A percentile compares a stretch with the other conserved stretches of the same genome.
These are phyloP conservation scores for Ascosphaera aggregata DNA, from an alignment of 2,329 filamentous ascomycete species.

Conservation along the genomic window DNA sequence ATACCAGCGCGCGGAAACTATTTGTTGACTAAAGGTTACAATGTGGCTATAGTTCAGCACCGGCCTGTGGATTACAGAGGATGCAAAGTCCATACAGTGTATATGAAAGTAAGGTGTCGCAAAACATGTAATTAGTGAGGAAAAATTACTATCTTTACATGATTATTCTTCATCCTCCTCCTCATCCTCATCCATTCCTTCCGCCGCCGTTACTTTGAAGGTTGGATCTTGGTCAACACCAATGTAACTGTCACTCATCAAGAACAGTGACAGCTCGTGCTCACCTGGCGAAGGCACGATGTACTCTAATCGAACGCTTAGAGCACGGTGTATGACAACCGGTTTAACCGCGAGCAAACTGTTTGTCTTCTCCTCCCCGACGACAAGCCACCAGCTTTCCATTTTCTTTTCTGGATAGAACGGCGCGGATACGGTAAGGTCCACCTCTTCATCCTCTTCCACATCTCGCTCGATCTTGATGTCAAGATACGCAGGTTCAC, in stretches of 20 bases:
- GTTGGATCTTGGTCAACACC: conserved; percentile 90
- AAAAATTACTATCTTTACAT: neutral
- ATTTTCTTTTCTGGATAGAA: conserved; percentile 85
- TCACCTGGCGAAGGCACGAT: conserved; percentile 68
- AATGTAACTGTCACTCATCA: conserved; percentile 95
- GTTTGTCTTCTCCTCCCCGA: conserved; percentile 77
- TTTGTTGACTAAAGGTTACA: too few species aligned
- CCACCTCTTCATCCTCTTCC: conserved; percentile 47
- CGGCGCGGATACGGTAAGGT: conserved; percentile 73
- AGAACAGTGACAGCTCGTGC: conserved; percentile 70
- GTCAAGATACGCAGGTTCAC: conserved; percentile 58
- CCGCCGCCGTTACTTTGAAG: conserved; percentile 64
- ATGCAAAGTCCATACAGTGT: too few species aligned
- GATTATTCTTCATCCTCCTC: conserved; percentile 48
- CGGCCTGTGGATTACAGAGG: too few species aligned
- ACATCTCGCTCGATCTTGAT: conserved; percentile 70
- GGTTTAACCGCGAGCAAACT: conserved; percentile 82
- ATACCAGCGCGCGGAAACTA: too few species aligned
- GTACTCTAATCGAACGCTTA: conserved; percentile 67
- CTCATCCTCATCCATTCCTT: conserved; percentile 88
- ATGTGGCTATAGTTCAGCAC: too few species aligned
- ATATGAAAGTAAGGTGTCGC: too few species aligned
- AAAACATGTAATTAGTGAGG: too few species aligned
- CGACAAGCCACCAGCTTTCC: conserved; percentile 97
- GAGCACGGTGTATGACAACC: conserved; percentile 57